Evolutionary conservation across 129 eudicot genomes (phyloP).

Genomic region (Apium graveolens): DNA sequence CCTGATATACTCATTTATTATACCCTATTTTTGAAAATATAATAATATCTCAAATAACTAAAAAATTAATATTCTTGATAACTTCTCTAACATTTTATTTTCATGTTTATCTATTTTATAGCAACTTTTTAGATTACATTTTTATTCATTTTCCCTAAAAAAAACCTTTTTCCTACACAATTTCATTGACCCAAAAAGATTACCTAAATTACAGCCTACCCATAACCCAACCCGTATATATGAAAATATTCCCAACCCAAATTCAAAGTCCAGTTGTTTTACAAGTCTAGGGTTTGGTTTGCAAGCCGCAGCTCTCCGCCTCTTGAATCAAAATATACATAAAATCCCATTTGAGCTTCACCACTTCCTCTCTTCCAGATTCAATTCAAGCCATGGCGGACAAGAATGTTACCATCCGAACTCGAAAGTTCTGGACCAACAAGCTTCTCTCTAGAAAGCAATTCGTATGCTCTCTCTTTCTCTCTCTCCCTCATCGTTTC

Average conservation of each 20-base stretch:
- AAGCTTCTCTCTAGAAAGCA: constrained; percentile 65
- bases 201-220: neutral
- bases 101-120: no score
- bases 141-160: no score
- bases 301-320: neutral
- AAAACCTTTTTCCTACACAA: no score
- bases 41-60: no score
- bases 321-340: neutral
- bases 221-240: neutral
- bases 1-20: no score
- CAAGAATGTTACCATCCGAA: constrained; percentile 57
- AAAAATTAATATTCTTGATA: no score
- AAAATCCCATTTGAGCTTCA: neutral
- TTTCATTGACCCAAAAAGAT: no score
- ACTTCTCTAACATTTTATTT: no score
- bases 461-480: constrained; percentile 45
- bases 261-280: neutral
- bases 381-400: constrained; percentile 39
- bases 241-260: neutral
- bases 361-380: neutral
- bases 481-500: neutral
- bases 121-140: no score
- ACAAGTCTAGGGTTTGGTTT: neutral
- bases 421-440: constrained; percentile 78
- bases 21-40: no score